phyloP scores from a whole-genome alignment of 331 rosid genomes.

The Stylosanthes scabra region DNA sequence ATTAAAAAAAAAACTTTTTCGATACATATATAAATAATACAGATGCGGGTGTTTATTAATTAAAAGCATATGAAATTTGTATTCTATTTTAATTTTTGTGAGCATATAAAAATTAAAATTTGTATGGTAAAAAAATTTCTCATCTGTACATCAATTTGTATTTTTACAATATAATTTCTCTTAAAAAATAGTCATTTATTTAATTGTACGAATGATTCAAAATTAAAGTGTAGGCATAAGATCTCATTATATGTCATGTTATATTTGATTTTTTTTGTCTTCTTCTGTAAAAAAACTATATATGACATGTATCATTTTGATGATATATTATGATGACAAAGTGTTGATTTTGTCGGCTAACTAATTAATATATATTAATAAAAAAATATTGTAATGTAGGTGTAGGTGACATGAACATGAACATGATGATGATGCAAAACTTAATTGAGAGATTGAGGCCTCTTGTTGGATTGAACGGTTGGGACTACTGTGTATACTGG shows the following conservation, averaged over 20 bases:
- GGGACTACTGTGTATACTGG: slow-evolving; percentile 87
- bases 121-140: too few relatives aligned
- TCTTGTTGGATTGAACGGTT: slow-evolving; percentile 73
- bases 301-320: slow-evolving; percentile 22
- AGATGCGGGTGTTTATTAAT: too few relatives aligned
- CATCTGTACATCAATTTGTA: too few relatives aligned
- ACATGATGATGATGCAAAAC: slow-evolving; percentile 55
- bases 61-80: too few relatives aligned
- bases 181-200: too few relatives aligned
- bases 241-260: not conserved
- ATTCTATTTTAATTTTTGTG: too few relatives aligned
- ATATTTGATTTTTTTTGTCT: not conserved
- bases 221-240: slow-evolving; percentile 9
- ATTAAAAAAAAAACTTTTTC: too few relatives aligned
- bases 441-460: slow-evolving; percentile 76
- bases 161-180: too few relatives aligned
- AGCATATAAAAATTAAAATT: too few relatives aligned
- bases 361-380: not conserved
- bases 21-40: too few relatives aligned
- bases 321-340: slow-evolving; percentile 32
- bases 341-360: slow-evolving; percentile 28
- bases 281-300: not conserved
- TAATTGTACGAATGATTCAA: slow-evolving; percentile 10
- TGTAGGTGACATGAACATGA: slow-evolving; percentile 57
- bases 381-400: too few relatives aligned